Conservation (phyloP, 176 grass and related monocot genomes). For the Olyra latifolia region DNA sequence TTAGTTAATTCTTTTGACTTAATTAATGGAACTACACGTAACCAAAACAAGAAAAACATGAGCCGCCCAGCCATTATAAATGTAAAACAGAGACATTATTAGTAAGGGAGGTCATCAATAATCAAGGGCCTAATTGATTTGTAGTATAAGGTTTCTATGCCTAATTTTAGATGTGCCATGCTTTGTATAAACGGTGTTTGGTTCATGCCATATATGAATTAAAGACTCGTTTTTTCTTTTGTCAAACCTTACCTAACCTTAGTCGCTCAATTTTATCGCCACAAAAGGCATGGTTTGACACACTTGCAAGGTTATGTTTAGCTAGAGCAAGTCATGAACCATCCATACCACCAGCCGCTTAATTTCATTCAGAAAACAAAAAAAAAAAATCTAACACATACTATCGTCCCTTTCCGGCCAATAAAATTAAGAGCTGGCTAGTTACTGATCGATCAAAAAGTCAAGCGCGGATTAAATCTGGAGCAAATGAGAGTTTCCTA, state of each 20-base stretch:
- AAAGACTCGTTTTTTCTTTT: too few species aligned
- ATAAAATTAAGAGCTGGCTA: not conserved
- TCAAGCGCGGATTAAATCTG: not conserved
- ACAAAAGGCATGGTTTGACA: too few species aligned
- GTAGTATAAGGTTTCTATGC: too few species aligned
- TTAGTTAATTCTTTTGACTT: not conserved
- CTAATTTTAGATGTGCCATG: too few species aligned
- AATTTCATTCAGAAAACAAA: not conserved
- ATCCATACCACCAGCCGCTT: too few species aligned
- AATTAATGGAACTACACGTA: not conserved
- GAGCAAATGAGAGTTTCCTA: not conserved
- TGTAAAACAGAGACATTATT: not conserved
- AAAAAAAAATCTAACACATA: not conserved
- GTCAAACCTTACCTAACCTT: too few species aligned
- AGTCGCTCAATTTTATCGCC: too few species aligned
- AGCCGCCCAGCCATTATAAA: not conserved
- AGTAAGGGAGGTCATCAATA: not conserved
- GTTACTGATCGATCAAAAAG: not conserved
- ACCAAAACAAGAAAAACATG: not conserved
- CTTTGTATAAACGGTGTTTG: too few species aligned
- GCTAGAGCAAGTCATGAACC: too few species aligned
- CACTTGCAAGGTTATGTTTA: too few species aligned
- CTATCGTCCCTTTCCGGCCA: not conserved
- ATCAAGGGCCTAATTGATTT: too few species aligned
- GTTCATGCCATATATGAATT: too few species aligned